Evolutionary conservation across 495 filamentous ascomycete genomes (phyloP), one percentile per base, ranked within the genome.

Genomic region (Penicillium coffeae): DNA sequence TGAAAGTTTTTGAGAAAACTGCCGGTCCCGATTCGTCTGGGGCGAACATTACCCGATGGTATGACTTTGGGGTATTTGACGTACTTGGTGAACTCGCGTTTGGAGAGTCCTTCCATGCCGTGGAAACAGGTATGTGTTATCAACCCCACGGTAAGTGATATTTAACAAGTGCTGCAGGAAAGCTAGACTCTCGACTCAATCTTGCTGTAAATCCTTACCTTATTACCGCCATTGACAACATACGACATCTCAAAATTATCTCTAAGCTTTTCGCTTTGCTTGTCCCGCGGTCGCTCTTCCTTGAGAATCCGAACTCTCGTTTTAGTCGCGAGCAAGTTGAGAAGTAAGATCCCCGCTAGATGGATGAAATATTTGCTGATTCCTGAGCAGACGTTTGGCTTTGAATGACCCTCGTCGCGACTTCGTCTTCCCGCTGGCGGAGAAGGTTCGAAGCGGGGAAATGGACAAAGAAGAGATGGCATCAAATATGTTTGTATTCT

Each of bases 31-130:
- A 13, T 3, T 37, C 35, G 5, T 4, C 12, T 13, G 35, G 35
- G 13, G 15, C 15, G 12, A 18, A 45, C 21, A 32, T 32, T 33
- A 35, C 42, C 14, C 13, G 14, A 16, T 45, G 42, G 42, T 45
- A 33, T 19, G 32, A 45, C 20, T 35, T 33, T 45, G 19, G 25
- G 8, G 14, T 27, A 18, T 21, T 45, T n/a, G 42, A 45, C 33
- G 18, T 45, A 19, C 25, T 45, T n/a, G 42, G 42, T 13, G 42
- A 45, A 18, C 14, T 45, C 9, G 42, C 42, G 13, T 45, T 45
- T 18, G 30, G 42, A 2, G 42, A 45, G 33, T 33, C 42, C 1
- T 45, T 45, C 10, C 22, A 30, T 8, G 25, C 22, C 9, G 14
- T 45, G 25, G 42, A 45, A n/a, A 45, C 14, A 18, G 15, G 14